phyloP scores from a whole-genome alignment of 1,139 yeast species.

The Debaryomycetaceae sp. region DNA sequence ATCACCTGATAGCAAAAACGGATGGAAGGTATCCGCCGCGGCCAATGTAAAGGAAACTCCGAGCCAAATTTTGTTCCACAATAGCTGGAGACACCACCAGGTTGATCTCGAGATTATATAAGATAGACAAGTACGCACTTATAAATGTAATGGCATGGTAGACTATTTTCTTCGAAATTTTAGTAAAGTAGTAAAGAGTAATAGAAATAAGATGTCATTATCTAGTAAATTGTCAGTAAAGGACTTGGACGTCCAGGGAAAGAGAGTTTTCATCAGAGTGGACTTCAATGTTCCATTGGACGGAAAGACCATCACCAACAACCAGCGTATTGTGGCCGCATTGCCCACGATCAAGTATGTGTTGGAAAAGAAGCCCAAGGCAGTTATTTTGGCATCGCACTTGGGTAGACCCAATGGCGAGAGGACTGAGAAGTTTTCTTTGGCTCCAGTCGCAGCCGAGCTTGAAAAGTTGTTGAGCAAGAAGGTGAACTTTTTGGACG shows the following conservation, averaged over 20 bases:
- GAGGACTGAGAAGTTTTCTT: slow-evolving; percentile 73
- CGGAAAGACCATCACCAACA: slow-evolving; percentile 94
- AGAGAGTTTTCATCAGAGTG: slow-evolving; percentile 94
- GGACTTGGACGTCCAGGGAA: slow-evolving; percentile 79
- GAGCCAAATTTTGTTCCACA: background rate
- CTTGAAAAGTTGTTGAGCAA: slow-evolving; percentile 65
- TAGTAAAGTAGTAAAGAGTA: background rate
- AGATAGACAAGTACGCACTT: background rate
- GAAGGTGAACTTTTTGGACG: slow-evolving; percentile 74
- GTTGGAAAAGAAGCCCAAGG: slow-evolving; percentile 83
- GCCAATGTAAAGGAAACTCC: slow-evolving; percentile 1
- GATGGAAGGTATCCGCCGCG: slow-evolving; percentile 13
- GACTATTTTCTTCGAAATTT: background rate
- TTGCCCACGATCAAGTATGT: slow-evolving; percentile 95
- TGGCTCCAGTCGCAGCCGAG: slow-evolving; percentile 89
- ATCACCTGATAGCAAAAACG: slow-evolving; percentile 6
- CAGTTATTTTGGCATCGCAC: slow-evolving; percentile 87
- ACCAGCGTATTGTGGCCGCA: slow-evolving; percentile 98
- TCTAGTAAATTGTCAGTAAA: slow-evolving; percentile 87
- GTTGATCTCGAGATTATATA: background rate
- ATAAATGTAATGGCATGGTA: background rate
- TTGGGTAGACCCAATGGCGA: slow-evolving; percentile 98
- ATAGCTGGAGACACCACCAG: background rate
- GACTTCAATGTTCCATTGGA: slow-evolving; percentile 98
- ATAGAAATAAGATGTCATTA: slow-evolving; percentile 62